Conservation (phyloP, 2,329 filamentous ascomycete species). For the Botrytis elliptica region DNA sequence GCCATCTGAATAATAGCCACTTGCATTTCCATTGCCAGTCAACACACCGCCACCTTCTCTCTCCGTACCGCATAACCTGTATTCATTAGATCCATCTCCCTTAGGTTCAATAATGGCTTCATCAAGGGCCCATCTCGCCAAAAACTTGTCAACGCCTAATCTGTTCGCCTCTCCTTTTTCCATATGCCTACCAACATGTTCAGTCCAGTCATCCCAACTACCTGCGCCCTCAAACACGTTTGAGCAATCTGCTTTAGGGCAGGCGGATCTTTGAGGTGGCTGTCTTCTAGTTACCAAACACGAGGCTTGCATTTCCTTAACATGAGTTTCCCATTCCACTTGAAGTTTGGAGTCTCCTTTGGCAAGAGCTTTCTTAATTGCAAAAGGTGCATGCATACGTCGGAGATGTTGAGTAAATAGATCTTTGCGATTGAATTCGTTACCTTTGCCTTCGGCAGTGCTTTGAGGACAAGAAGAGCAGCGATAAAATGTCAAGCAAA, state of each 20-base stretch:
- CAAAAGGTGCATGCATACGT: conserved; percentile 81
- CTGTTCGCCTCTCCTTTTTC: conserved; percentile 65
- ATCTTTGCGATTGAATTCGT: conserved; percentile 90
- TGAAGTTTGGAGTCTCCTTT: conserved; percentile 60
- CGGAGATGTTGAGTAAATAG: conserved; percentile 92
- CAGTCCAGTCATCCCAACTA: conserved; percentile 88
- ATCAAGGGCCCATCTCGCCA: conserved; percentile 62
- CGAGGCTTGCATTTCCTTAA: conserved; percentile 68
- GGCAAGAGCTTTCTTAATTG: conserved; percentile 57
- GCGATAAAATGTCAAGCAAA: conserved; percentile 66
- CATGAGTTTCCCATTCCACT: conserved; percentile 61
- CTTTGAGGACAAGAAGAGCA: conserved; percentile 60
- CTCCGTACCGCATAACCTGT: conserved; percentile 51
- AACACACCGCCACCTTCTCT: conserved; percentile 30
- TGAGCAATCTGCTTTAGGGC: conserved; percentile 69
- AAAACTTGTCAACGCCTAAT: conserved; percentile 56
- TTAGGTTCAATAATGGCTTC: conserved; percentile 61
- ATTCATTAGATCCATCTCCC: conserved; percentile 50
- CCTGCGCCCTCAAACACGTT: conserved; percentile 67
- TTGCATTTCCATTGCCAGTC: conserved; percentile 27
- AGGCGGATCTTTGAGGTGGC: conserved; percentile 70
- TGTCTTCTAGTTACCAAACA: conserved; percentile 70
- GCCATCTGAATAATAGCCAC: conserved; percentile 40
- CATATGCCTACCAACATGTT: conserved; percentile 88
- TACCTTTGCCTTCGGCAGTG: conserved; percentile 55